Evolutionary conservation across 208 protist genomes (phyloP), one percentile per base, ranked within the genome.

Genomic region (Zelonia costaricensis): DNA sequence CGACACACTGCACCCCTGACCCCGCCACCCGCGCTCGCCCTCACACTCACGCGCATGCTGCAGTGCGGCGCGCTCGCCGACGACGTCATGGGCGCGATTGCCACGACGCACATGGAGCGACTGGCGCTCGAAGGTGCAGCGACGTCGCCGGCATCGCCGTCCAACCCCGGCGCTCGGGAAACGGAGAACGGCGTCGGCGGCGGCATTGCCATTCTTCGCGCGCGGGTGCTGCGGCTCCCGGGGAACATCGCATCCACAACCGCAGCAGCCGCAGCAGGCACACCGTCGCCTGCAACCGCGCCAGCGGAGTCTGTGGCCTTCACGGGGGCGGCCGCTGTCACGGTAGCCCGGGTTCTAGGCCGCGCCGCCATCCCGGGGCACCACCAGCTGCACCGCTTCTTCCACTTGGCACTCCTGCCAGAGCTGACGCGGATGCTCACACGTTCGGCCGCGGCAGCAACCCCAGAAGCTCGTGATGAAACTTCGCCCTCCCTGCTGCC

Each of bases 391-490:
- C 88, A 94, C 54, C 62, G 69, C 2, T 65, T 94, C 22, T 44
- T 91, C 15, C 88, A 94, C 60, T 68, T 78, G 0, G 62, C 78
- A 60, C 47, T 94, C 35, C 70, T 91, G 18, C 88, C 88, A n/a
- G 65, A 69, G 18, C 38, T 94, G 31, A 35, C 64, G 36, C 55
- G 45, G 15, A 69, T 64, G 30, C 62, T 94, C 9, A 38, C 61
- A 5, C 35, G 42, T 39, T 8, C 57, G 7, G 62, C 43, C 12
- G 62, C 57, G 25, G 13, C 33, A 38, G 33, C 33, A 38, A 10
- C 33, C 5, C 22, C 33, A 7, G 44, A 18, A 13, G 57, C 43
- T 28, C 5, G 13, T 25, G 57, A 52, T 20, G 42, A 46, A 18
- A n/a, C n/a, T n/a, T n/a, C n/a, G n/a, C n/a, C n/a, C n/a, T n/a